Evolutionary conservation across 257 asterid genomes (phyloP).

Genomic region (Rauvolfia tetraphylla): DNA sequence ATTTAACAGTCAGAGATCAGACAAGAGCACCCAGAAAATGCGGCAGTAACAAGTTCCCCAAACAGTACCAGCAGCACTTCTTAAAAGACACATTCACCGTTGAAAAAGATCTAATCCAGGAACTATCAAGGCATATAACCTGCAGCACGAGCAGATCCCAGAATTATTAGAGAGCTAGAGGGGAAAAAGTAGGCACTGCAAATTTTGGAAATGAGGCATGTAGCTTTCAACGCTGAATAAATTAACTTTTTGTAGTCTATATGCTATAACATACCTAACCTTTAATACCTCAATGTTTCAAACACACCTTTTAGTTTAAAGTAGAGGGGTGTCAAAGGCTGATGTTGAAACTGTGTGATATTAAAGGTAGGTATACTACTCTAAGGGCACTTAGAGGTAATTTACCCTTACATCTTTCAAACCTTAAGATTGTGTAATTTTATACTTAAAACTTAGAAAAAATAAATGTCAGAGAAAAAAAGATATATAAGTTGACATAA

Average conservation of each 20-base stretch:
- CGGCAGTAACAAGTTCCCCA: neutral
- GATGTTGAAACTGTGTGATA: no score
- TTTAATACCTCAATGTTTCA: no score
- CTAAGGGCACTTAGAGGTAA: no score
- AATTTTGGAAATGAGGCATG: neutral
- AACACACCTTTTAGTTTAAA: no score
- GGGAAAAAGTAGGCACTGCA: neutral
- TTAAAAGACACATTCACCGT: neutral
- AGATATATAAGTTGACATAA: neutral
- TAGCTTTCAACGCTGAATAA: neutral
- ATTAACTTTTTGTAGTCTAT: no score
- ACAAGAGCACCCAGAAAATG: neutral
- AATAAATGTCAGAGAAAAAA: neutral
- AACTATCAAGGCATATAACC: neutral
- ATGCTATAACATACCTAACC: no score
- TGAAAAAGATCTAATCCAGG: neutral
- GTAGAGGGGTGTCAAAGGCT: no score
- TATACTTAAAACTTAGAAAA: neutral
- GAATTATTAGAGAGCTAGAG: neutral
- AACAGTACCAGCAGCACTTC: conserved; percentile 5
- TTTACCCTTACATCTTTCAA: neutral
- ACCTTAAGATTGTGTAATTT: neutral
- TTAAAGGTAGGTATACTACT: no score
- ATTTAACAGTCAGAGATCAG: neutral
- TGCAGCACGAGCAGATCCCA: conserved; percentile 12